Evolutionary conservation across 768 basidiomycete genomes (phyloP), one percentile per base, ranked within the genome.

Genomic region (Calocera viscosa): DNA sequence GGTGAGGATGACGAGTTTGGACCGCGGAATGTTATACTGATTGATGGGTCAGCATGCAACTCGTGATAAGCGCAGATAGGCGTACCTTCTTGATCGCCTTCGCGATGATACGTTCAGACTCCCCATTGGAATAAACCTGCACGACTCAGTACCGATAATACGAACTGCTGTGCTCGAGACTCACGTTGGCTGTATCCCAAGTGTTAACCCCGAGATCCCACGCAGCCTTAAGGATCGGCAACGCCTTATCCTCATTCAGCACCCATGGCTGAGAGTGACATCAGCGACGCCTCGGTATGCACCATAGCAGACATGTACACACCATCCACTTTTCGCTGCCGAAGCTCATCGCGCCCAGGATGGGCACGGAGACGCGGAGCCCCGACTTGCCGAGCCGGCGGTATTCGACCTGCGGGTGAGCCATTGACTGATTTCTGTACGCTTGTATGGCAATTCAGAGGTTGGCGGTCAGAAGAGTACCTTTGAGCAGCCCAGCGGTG

Each of bases 191-290:
- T 0, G 78, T 78, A 40, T 80, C 79, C 64, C 77, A 73, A 2
- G 77, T 78, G 66, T 74, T 78, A 67, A 81, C 74, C 2, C 80
- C 80, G 14, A 73, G 69, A 30, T 79, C 75, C 73, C 73, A 80
- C 1, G 80, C 80, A 14, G 73, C 72, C 67, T 79, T 78, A 64
- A 80, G 66, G 67, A 80, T 71, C 49, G 72, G 68, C 22, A 76
- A 64, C 0, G 76, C 73, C n/a, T 76, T 71, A 34, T 69, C 69
- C 26, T 74, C 67, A 19, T 60, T 60, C 14, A 60, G 14, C 14
- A 26, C 70, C 70, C 38, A 71, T 47, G 17, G 69, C 70, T 70
- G 70, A 24, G 65, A 64, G 3, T 33, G 1, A 47, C 68, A 66
- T 70, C 28, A 64, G 32, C 10, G 5, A 3, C 43, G 7, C 43